These are phyloP conservation scores for Aspergillus chevalieri DNA, from an alignment of 2,329 filamentous ascomycete genomes.

Conservation along the genomic window DNA sequence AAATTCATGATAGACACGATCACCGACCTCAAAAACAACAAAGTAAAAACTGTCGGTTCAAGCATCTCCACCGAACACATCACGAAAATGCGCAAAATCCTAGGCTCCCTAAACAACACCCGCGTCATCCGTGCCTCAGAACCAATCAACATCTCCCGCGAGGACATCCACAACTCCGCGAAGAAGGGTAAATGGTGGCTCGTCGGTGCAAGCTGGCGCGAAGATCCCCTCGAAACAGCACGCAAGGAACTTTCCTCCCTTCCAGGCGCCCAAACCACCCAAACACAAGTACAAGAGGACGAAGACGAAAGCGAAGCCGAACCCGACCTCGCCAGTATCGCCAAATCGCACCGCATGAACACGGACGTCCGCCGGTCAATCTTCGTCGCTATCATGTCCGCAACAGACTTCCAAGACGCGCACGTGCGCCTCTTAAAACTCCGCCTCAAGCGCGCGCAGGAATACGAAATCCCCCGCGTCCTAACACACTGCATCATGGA, in stretches of 20 bases:
- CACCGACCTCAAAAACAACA: constrained; percentile 89
- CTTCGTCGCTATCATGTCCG: constrained; percentile 84
- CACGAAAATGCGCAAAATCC: constrained; percentile 78
- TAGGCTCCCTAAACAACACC: constrained; percentile 66
- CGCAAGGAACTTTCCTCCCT: constrained; percentile 25
- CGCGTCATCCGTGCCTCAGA: constrained; percentile 66
- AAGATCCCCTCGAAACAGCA: constrained; percentile 33
- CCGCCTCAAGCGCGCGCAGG: constrained; percentile 76
- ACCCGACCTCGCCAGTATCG: constrained; percentile 66
- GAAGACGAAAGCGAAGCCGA: constrained; percentile 31
- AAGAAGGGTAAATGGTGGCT: constrained; percentile 98
- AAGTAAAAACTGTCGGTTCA: constrained; percentile 70
- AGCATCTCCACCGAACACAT: constrained; percentile 73
- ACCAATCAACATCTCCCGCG: constrained; percentile 72
- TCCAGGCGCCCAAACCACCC: constrained; percentile 8
- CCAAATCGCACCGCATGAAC: constrained; percentile 76
- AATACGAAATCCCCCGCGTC: constrained; percentile 79
- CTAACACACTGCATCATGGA: constrained; percentile 79
- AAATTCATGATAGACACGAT: constrained; percentile 98
- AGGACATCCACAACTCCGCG: constrained; percentile 75
- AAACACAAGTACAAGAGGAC: neutral
- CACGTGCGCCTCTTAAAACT: constrained; percentile 74
- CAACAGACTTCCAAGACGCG: constrained; percentile 76
- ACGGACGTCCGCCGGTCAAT: constrained; percentile 84
- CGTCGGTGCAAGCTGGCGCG: constrained; percentile 83